Conservation (phyloP, 345 rosid genomes). For the Brassica juncea region DNA sequence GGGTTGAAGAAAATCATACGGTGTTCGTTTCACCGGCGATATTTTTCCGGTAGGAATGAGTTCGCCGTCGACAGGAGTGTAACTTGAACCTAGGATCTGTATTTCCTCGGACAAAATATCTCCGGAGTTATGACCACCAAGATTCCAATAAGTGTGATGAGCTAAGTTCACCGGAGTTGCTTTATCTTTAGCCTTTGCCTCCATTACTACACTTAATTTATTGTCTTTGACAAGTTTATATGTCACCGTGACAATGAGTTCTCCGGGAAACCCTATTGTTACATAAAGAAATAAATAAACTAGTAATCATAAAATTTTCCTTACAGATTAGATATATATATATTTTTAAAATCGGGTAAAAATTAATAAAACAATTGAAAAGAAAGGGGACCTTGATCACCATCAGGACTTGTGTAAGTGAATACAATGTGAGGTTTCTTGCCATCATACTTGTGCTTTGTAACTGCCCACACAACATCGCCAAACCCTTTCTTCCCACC, state of each 20-base stretch:
- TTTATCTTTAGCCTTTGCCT: conserved; percentile 66
- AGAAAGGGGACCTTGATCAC: conserved; percentile 62
- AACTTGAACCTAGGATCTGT: conserved; percentile 63
- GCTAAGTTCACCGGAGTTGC: conserved; percentile 85
- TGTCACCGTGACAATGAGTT: conserved; percentile 46
- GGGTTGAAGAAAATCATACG: conserved; percentile 71
- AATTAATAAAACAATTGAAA: background rate
- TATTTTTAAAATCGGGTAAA: background rate
- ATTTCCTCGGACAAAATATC: conserved; percentile 67
- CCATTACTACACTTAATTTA: conserved; percentile 60
- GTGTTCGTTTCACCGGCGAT: conserved; percentile 64
- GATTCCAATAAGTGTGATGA: conserved; percentile 87
- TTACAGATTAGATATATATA: background rate
- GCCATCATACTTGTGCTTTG: conserved; percentile 46
- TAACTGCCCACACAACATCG: conserved; percentile 73
- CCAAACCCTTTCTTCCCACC: conserved; percentile 84
- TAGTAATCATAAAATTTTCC: background rate
- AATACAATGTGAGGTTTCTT: conserved; percentile 58
- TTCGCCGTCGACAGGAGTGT: conserved; percentile 59
- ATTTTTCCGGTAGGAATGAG: conserved; percentile 80
- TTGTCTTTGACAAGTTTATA: conserved; percentile 49
- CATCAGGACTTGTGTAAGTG: conserved; percentile 66
- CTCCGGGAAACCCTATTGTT: conserved; percentile 80
- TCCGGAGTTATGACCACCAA: conserved; percentile 76
- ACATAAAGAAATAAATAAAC: background rate